Evolutionary conservation across 2,329 filamentous ascomycete species (phyloP).

Genomic region (Grosmannia penicillata): DNA sequence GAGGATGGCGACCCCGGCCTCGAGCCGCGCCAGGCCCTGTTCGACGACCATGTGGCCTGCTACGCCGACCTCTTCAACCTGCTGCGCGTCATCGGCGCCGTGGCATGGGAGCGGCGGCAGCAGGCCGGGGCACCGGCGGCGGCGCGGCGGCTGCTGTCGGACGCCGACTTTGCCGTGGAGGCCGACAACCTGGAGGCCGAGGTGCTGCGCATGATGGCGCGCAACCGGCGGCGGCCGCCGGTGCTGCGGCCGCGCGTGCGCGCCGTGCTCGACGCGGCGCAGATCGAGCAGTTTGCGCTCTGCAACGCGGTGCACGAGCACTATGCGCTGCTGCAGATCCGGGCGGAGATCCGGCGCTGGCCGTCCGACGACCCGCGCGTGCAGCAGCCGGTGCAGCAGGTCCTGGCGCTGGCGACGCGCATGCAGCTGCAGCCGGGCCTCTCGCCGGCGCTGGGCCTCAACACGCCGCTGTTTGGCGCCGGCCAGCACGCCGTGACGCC

Average conservation of each 20-base stretch:
- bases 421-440: constrained; percentile 1
- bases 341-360: neutral
- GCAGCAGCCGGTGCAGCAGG: neutral
- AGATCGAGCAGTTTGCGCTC: constrained; percentile 1
- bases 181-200: constrained; percentile 1
- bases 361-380: neutral
- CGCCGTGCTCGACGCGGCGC: neutral
- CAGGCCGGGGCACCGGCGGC: neutral
- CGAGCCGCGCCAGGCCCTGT: neutral
- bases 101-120: constrained; percentile 2
- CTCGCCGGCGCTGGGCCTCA: constrained; percentile 2
- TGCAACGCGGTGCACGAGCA: constrained; percentile 2
- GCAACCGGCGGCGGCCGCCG: neutral
- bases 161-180: constrained; percentile 1
- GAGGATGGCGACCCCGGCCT: too few relatives aligned
- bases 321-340: constrained; percentile 2
- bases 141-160: neutral
- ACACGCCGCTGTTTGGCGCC: constrained; percentile 1
- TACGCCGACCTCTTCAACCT: constrained; percentile 1
- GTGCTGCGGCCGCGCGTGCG: constrained; percentile 1
- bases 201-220: neutral
- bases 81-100: constrained; percentile 1
- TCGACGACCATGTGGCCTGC: constrained; percentile 3
- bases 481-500: neutral
- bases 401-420: neutral